Conservation (phyloP, 345 rosid species). For the Linum tenue region DNA sequence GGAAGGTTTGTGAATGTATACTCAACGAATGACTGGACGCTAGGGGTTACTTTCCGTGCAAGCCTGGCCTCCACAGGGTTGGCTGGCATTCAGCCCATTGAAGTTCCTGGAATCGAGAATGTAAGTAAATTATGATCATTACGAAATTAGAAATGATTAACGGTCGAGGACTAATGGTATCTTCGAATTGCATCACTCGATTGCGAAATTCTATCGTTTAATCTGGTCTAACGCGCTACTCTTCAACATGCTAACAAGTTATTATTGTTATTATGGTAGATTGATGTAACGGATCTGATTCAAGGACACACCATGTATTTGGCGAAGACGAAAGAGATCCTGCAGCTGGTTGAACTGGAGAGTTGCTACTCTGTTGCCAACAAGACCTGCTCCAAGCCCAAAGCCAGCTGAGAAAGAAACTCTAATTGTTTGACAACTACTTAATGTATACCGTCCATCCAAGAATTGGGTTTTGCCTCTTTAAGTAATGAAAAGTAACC, state of each 20-base stretch:
- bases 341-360: conserved; percentile 37
- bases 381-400: neutral
- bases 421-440: neutral
- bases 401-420: neutral
- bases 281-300: conserved; percentile 33
- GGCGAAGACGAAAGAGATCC: conserved; percentile 30
- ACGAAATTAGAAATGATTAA: neutral
- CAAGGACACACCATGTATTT: conserved; percentile 41
- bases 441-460: too few species aligned
- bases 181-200: too few species aligned
- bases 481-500: too few species aligned
- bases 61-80: conserved; percentile 42
- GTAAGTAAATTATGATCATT: conserved; percentile 18
- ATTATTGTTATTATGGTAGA: conserved; percentile 19
- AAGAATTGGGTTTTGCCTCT: neutral
- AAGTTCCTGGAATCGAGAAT: conserved; percentile 42
- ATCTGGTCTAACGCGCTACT: neutral
- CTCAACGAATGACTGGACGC: conserved; percentile 45
- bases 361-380: conserved; percentile 29
- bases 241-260: neutral
- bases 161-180: too few species aligned
- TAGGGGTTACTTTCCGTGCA: conserved; percentile 45
- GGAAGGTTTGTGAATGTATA: conserved; percentile 51
- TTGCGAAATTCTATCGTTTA: too few species aligned
- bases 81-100: conserved; percentile 53